Evolutionary conservation across 495 filamentous ascomycete genomes (phyloP).

Genomic region (Cairneyella variabilis): DNA sequence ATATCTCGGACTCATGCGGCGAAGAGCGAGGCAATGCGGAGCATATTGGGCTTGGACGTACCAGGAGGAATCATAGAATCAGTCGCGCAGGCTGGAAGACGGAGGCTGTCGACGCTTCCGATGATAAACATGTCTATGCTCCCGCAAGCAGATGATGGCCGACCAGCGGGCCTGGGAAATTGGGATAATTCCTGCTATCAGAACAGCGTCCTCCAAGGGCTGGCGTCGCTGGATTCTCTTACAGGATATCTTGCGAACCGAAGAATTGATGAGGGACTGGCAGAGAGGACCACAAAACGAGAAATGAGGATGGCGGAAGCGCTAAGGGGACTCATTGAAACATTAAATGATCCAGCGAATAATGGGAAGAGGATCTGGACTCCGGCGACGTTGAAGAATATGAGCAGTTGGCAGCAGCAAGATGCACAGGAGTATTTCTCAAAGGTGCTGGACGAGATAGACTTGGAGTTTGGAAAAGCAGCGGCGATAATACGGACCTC

Average conservation of each 20-base stretch:
- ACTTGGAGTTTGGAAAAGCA: conserved; percentile 58
- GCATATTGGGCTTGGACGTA: conserved; percentile 62
- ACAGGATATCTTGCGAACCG: conserved; percentile 43
- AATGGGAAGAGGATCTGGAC: conserved; percentile 75
- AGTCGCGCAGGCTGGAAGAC: conserved; percentile 23
- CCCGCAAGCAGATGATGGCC: conserved; percentile 23
- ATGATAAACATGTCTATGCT: conserved; percentile 18
- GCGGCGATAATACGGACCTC: conserved; percentile 10
- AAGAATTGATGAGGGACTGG: conserved; percentile 24
- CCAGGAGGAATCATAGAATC: conserved; percentile 29
- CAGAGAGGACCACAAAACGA: conserved; percentile 32
- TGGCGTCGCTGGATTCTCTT: conserved; percentile 71
- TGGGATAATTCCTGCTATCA: conserved; percentile 96
- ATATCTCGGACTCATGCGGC: conserved; percentile 40
- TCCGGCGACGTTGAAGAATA: conserved; percentile 69
- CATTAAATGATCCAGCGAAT: conserved; percentile 62
- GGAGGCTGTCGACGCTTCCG: conserved; percentile 21
- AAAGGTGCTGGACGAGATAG: conserved; percentile 81
- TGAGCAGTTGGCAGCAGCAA: conserved; percentile 94
- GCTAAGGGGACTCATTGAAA: conserved; percentile 58
- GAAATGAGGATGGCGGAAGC: conserved; percentile 46
- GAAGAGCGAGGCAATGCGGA: conserved; percentile 67
- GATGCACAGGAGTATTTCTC: conserved; percentile 98
- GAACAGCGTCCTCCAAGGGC: conserved; percentile 88
- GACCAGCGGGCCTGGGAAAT: conserved; percentile 80